These are phyloP conservation scores for Russula compacta DNA, from an alignment of 768 basidiomycete genomes.

Conservation along the genomic window DNA sequence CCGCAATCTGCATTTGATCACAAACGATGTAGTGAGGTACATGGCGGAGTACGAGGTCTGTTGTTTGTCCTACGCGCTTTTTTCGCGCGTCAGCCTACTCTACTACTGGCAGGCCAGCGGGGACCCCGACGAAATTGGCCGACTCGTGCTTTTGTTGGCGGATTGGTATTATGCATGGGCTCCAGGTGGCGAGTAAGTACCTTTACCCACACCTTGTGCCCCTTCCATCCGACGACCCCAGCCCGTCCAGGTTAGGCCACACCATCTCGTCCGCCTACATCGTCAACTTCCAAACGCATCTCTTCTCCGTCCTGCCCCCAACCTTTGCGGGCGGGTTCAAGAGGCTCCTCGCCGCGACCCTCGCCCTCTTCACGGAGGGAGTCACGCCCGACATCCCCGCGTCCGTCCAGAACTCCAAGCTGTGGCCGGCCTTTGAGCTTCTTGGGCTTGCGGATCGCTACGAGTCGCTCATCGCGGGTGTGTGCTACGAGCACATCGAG, in stretches of 20 bases:
- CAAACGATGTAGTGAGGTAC: conserved; percentile 46
- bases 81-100: background rate
- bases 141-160: conserved; percentile 49
- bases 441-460: conserved; percentile 77
- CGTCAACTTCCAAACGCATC: conserved; percentile 60
- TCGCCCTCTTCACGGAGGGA: conserved; percentile 24
- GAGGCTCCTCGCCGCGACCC: conserved; percentile 50
- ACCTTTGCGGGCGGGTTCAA: conserved; percentile 63
- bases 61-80: background rate
- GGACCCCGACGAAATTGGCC: conserved; percentile 41
- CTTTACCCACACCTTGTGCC: conserved; percentile 2
- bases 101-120: conserved; percentile 31
- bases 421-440: conserved; percentile 56
- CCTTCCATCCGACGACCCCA: conserved; percentile 7
- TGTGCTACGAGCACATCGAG: conserved; percentile 84
- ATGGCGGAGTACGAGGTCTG: conserved; percentile 58
- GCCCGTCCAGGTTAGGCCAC: conserved; percentile 42
- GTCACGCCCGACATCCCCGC: conserved; percentile 13
- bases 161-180: conserved; percentile 75
- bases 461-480: conserved; percentile 72
- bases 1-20: conserved; percentile 47
- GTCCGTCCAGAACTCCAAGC: conserved; percentile 27
- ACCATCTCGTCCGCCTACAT: conserved; percentile 55
- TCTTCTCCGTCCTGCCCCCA: conserved; percentile 64
- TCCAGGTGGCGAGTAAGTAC: conserved; percentile 52